Evolutionary conservation across 805 yeast species (phyloP), one percentile per base, ranked within the genome.

Genomic region (Grigorovia yakushimaensis): DNA sequence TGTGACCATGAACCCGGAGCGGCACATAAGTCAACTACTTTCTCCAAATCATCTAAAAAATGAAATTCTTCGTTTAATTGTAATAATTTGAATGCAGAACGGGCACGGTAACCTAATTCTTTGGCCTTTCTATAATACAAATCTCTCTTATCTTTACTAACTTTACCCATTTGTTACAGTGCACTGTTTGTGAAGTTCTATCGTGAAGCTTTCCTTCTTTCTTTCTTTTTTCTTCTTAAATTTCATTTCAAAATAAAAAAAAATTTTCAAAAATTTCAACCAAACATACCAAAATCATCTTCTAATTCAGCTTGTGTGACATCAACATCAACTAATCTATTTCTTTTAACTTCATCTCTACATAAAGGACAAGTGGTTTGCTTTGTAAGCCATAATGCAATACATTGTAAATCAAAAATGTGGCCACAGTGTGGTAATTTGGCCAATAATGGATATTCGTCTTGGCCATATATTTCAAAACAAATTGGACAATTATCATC

Each of bases 1-100:
- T 93, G 98, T 1, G 95, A 85, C 98, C 98, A 93, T 3, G 97
- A 88, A 1, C 97, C 96, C 0, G 97, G 97, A 4, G 98, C 98
- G 36, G 98, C 98, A 73, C 98, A 93, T 27, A 93, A 72, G 67
- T 93, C 98, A 5, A 93, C 98, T 4, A 93, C 98, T 56, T 96
- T 71, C 41, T 72, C 73, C 35, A 88, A 80, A 47, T 73, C 72
- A 44, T 79, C 74, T 48, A 93, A 78, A 36, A 88, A 76, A 51
- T 84, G 82, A 63, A 91, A 93, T 63, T 93, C 89, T 48, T 91
- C 96, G 59, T 93, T 84, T 43, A 93, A 69, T 62, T 93, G 98
- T 3, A 93, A 72, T 10, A 93, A 74, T 62, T 93, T 93, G 73
- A 88, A 93, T 0, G 98, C 98, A 0, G 97, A 88, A 40, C 98